These are phyloP conservation scores for Cercospora sp. DNA, from an alignment of 2,329 filamentous ascomycete species.

Conservation along the genomic window DNA sequence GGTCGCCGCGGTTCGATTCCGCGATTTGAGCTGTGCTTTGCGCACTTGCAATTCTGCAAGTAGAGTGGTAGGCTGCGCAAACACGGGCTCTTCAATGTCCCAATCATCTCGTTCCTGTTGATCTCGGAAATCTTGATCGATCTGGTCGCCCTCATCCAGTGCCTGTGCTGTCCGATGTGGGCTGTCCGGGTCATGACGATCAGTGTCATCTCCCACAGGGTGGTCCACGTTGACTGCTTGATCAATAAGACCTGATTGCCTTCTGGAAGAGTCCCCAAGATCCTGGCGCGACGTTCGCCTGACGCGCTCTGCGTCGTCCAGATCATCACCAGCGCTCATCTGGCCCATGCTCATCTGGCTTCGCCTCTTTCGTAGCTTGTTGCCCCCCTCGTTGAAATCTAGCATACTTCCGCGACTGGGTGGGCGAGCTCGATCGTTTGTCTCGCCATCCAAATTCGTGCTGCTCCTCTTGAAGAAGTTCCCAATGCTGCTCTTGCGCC, in stretches of 20 bases:
- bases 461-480: conserved; percentile 37
- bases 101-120: conserved; percentile 49
- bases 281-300: conserved; percentile 25
- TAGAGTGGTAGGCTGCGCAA: conserved; percentile 81
- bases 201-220: conserved; percentile 27
- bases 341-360: conserved; percentile 37
- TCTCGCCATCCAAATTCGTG: conserved; percentile 42
- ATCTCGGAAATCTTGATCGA: conserved; percentile 48
- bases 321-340: conserved; percentile 26
- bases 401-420: conserved; percentile 36
- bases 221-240: conserved; percentile 38
- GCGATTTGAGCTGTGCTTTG: conserved; percentile 81
- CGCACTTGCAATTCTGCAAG: conserved; percentile 88
- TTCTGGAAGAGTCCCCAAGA: conserved; percentile 18
- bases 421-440: conserved; percentile 27
- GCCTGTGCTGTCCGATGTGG: conserved; percentile 21
- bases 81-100: conserved; percentile 50
- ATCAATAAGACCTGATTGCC: conserved; percentile 27
- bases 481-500: conserved; percentile 36
- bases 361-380: conserved; percentile 38
- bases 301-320: conserved; percentile 23
- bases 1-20: conserved; percentile 68
- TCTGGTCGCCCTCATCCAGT: conserved; percentile 39
- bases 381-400: conserved; percentile 35
- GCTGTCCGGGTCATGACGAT: conserved; percentile 31